phyloP scores from a whole-genome alignment of 2,329 filamentous ascomycete species.

The Colletotrichum sansevieriae region DNA sequence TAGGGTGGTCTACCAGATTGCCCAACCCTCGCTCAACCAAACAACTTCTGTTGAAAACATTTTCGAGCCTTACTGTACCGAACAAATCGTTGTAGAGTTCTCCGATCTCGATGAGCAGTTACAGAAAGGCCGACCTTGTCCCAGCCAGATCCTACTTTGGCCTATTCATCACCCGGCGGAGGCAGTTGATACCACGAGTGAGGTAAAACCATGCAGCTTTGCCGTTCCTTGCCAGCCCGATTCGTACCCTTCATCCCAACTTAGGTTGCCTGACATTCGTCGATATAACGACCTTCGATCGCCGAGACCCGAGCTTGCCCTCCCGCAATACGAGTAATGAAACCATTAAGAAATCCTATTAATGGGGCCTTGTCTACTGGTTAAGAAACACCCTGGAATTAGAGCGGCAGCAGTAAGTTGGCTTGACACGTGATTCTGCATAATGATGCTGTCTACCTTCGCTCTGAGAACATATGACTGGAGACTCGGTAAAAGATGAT shows the following conservation, averaged over 20 bases:
- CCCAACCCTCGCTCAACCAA: neutral
- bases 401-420: too few species aligned
- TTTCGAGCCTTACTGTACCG: neutral
- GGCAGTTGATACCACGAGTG: neutral
- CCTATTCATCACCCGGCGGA: neutral
- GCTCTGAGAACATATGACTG: too few species aligned
- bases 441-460: too few species aligned
- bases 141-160: slow-evolving; percentile 24
- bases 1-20: neutral
- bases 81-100: neutral
- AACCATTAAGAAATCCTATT: too few species aligned
- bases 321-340: neutral
- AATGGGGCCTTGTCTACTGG: too few species aligned
- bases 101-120: slow-evolving; percentile 25
- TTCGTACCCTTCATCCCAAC: neutral
- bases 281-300: neutral
- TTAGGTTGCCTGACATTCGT: neutral
- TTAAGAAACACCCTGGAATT: too few species aligned
- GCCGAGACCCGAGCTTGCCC: neutral
- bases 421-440: too few species aligned
- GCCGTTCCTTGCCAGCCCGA: neutral
- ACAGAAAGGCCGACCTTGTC: neutral
- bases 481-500: too few species aligned
- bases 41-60: neutral
- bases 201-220: neutral